These are phyloP conservation scores for Lasiodiplodia theobromae DNA, from an alignment of 2,329 filamentous ascomycete species.

Conservation along the genomic window DNA sequence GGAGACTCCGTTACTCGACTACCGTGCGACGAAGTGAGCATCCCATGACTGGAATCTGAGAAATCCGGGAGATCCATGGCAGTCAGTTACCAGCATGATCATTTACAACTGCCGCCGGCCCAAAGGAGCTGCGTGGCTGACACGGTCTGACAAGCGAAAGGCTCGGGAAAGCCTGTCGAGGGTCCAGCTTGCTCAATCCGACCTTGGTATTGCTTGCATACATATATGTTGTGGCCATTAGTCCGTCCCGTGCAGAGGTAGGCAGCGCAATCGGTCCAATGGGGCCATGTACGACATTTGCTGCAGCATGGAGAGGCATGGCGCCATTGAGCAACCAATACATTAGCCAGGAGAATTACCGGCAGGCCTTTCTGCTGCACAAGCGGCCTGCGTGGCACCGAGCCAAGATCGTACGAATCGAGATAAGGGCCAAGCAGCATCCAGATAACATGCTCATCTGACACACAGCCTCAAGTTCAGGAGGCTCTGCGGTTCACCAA, in stretches of 20 bases:
- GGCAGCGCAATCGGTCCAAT: background rate
- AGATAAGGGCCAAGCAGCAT: background rate
- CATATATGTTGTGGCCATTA: background rate
- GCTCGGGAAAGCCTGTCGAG: background rate
- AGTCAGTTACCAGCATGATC: background rate
- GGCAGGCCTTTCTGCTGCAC: background rate
- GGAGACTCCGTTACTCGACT: background rate
- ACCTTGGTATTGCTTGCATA: background rate
- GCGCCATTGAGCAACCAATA: background rate
- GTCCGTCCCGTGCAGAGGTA: background rate
- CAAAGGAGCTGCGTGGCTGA: background rate
- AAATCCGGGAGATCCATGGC: background rate
- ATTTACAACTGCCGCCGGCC: background rate
- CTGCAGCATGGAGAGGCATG: background rate
- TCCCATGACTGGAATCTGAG: background rate
- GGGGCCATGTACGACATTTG: background rate
- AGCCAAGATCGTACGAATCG: background rate
- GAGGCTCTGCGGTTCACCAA: background rate
- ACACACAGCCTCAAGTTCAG: background rate
- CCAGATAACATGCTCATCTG: background rate
- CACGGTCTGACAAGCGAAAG: background rate
- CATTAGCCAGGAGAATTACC: background rate
- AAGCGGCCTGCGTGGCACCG: background rate
- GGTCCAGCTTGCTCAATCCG: background rate
- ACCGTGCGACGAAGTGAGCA: background rate